Conservation (phyloP, 1,284 basidiomycete genomes). For the Porodaedalea pini region DNA sequence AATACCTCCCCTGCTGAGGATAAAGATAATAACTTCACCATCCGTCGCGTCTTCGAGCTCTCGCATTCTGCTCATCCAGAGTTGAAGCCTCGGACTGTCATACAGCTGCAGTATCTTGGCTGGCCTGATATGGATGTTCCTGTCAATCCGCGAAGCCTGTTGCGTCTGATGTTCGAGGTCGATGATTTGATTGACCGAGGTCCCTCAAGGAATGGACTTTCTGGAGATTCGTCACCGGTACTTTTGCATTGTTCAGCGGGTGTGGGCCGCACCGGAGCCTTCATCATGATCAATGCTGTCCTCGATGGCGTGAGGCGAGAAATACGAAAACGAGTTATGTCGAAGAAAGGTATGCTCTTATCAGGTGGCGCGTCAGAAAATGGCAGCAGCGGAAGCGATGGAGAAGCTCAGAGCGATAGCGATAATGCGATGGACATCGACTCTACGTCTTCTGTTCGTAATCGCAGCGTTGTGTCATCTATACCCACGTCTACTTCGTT, state of each 20-base stretch:
- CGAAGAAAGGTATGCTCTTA: slow-evolving; percentile 32
- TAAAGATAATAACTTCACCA: slow-evolving; percentile 35
- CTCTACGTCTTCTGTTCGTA: neutral
- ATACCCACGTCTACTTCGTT: neutral
- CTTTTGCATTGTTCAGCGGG: slow-evolving; percentile 85
- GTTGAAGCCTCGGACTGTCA: slow-evolving; percentile 55
- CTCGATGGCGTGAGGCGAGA: slow-evolving; percentile 75
- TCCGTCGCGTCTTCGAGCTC: slow-evolving; percentile 71
- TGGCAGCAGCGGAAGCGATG: slow-evolving; percentile 25
- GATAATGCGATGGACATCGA: slow-evolving; percentile 34
- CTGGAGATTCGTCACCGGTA: slow-evolving; percentile 24
- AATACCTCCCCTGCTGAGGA: slow-evolving; percentile 24
- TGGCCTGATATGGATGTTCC: slow-evolving; percentile 97
- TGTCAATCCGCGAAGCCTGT: slow-evolving; percentile 68
- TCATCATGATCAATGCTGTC: slow-evolving; percentile 85
- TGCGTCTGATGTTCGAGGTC: slow-evolving; percentile 64
- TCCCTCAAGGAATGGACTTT: slow-evolving; percentile 28
- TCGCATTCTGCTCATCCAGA: slow-evolving; percentile 57
- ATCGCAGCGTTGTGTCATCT: neutral
- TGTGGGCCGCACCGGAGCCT: slow-evolving; percentile 88
- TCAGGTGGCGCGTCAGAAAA: slow-evolving; percentile 14
- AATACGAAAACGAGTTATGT: slow-evolving; percentile 34
- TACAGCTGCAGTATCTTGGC: slow-evolving; percentile 84
- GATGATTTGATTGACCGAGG: slow-evolving; percentile 54
- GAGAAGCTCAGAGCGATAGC: slow-evolving; percentile 18